Conservation (phyloP, 2,329 filamentous ascomycete genomes). For the Cytospora piceicola region DNA sequence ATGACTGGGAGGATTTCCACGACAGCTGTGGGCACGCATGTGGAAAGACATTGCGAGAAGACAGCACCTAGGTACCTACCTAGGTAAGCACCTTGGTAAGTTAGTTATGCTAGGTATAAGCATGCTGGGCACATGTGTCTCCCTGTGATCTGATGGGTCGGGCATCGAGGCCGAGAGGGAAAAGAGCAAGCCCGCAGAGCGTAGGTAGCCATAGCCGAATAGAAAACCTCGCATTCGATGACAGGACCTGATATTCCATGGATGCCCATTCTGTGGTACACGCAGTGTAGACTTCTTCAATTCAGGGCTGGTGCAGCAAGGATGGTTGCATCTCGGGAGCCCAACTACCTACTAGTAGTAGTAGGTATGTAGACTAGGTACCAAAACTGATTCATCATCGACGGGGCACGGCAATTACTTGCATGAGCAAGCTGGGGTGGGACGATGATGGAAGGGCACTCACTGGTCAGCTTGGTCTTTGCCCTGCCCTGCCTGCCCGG, state of each 20-base stretch:
- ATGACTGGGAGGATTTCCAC: neutral
- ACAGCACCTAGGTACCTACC: no score
- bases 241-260: slow-evolving; percentile 12
- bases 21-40: neutral
- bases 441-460: neutral
- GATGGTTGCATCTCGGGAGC: slow-evolving; percentile 26
- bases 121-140: no score
- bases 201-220: slow-evolving; percentile 7
- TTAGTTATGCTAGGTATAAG: no score
- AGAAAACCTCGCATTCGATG: slow-evolving; percentile 17
- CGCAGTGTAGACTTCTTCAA: slow-evolving; percentile 12
- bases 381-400: slow-evolving; percentile 20
- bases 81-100: no score
- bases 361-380: no score
- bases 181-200: slow-evolving; percentile 1
- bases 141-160: slow-evolving; percentile 15
- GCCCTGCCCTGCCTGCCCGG: no score
- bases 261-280: neutral
- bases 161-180: slow-evolving; percentile 19
- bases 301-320: slow-evolving; percentile 25
- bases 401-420: slow-evolving; percentile 26
- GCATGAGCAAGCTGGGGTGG: slow-evolving; percentile 20
- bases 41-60: slow-evolving; percentile 16
- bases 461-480: neutral
- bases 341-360: no score